Evolutionary conservation across 2,329 filamentous ascomycete genomes (phyloP), one percentile per base, ranked within the genome.

Genomic region (Setomelanomma holmii): DNA sequence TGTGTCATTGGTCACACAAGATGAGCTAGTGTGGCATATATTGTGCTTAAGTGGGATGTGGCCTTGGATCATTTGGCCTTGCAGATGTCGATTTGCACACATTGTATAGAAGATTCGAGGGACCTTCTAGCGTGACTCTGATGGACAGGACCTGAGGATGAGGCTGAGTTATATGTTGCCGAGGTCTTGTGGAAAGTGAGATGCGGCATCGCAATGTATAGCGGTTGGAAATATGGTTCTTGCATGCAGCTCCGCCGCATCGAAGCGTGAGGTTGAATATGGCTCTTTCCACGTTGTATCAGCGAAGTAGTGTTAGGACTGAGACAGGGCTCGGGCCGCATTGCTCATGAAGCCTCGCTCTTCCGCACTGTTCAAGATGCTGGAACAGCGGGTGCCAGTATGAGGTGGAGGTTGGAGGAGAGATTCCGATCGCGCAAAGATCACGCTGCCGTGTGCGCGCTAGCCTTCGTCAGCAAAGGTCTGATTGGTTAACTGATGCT

Each of bases 101-200:
- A 58, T 39, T 61, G 54, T 53, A 51, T 12, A 48, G 59, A 62
- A 56, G 33, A 44, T 61, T 61, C 58, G 54, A 42, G 34, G 42
- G 47, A 42, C 35, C 12, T 62, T 62, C 56, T 62, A 62, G 51
- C 57, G 59, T 34, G 24, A 24, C 17, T 38, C 22, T 34, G 38
- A 44, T 22, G 19, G 40, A 39, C 49, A 45, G 40, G 22, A 51
- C 53, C 46, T 54, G 56, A 59, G 53, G 56, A 51, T 59, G 51
- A 51, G 58, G 36, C 22, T 17, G 16, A 36, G 3, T 36, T 16
- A 14, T 7, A 36, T 16, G 4, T 36, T n/a, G 34, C 34, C 12
- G 43, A 38, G 40, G 24, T 11, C 10, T 22, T 40, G 19, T 4
- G 12, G 35, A 38, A 16, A 23, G 19, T 7, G 20, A 16, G 14